Conservation (phyloP, 805 yeast genomes). For the Yamadazyma olivae region DNA sequence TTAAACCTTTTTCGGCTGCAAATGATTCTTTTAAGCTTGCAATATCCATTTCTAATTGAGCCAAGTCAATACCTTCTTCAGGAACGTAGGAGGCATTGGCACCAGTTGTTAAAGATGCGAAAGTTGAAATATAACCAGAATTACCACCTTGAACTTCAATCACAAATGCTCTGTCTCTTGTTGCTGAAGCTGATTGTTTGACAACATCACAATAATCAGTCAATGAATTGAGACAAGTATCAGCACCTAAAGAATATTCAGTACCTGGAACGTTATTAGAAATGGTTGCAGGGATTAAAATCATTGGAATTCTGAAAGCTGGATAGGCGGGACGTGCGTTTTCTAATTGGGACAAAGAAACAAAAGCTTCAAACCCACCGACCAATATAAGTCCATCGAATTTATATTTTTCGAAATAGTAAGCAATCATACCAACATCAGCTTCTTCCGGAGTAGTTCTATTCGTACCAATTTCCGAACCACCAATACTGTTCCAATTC, state of each 20-base stretch:
- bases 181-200: conserved; percentile 91
- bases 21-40: conserved; percentile 65
- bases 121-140: conserved; percentile 90
- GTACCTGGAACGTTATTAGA: conserved; percentile 99
- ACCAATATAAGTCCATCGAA: conserved; percentile 88
- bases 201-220: conserved; percentile 93
- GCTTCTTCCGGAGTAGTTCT: conserved; percentile 72
- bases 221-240: conserved; percentile 90
- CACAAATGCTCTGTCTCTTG: conserved; percentile 91
- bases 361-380: conserved; percentile 98
- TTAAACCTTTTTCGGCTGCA: conserved; percentile 70
- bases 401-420: conserved; percentile 81
- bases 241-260: conserved; percentile 91
- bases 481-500: conserved; percentile 87
- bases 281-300: conserved; percentile 90
- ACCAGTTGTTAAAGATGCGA: conserved; percentile 81
- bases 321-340: conserved; percentile 78
- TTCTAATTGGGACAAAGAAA: conserved; percentile 76
- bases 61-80: conserved; percentile 70
- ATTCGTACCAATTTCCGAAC: conserved; percentile 96
- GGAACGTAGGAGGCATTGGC: conserved; percentile 92
- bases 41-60: conserved; percentile 73
- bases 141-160: conserved; percentile 99
- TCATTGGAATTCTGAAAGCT: conserved; percentile 91
- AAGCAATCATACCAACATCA: conserved; percentile 89